phyloP scores from a whole-genome alignment of 2,329 filamentous ascomycete species.

The Fusarium goolgardi region DNA sequence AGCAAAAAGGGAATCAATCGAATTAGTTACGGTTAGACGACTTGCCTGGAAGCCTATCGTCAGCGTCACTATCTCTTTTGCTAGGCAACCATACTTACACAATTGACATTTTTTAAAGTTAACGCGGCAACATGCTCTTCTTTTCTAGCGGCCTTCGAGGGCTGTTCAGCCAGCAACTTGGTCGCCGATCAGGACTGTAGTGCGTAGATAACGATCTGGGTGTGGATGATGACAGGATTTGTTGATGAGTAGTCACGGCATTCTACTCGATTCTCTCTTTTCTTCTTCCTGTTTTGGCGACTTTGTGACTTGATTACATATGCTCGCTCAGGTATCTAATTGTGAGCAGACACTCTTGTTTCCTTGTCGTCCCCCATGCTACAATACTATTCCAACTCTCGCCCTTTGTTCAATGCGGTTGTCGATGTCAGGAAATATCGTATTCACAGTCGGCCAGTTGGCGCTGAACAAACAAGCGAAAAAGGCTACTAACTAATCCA shows the following conservation, averaged over 20 bases:
- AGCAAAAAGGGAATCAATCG: background rate
- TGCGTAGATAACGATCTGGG: constrained; percentile 26
- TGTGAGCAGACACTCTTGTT: constrained; percentile 8
- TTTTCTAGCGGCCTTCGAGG: constrained; percentile 17
- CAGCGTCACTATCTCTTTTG: constrained; percentile 9
- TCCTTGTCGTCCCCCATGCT: background rate
- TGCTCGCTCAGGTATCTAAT: background rate
- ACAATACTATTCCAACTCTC: background rate
- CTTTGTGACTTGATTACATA: constrained; percentile 10
- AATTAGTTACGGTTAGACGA: constrained; percentile 10
- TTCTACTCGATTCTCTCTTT: background rate
- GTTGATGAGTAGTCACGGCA: background rate
- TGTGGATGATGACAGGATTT: constrained; percentile 32
- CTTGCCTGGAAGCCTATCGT: background rate
- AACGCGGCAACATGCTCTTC: constrained; percentile 27
- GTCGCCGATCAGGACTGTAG: constrained; percentile 24
- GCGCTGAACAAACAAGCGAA: background rate
- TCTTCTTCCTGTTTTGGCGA: background rate
- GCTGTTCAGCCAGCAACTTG: constrained; percentile 1
- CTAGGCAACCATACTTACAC: background rate
- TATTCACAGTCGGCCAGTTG: constrained; percentile 17
- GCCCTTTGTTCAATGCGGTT: constrained; percentile 5
- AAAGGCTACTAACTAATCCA: constrained; percentile 9
- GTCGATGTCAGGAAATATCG: constrained; percentile 16
- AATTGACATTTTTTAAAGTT: constrained; percentile 20